Conservation (phyloP, 2,329 filamentous ascomycete genomes). For the Paecilomyces niveus region DNA sequence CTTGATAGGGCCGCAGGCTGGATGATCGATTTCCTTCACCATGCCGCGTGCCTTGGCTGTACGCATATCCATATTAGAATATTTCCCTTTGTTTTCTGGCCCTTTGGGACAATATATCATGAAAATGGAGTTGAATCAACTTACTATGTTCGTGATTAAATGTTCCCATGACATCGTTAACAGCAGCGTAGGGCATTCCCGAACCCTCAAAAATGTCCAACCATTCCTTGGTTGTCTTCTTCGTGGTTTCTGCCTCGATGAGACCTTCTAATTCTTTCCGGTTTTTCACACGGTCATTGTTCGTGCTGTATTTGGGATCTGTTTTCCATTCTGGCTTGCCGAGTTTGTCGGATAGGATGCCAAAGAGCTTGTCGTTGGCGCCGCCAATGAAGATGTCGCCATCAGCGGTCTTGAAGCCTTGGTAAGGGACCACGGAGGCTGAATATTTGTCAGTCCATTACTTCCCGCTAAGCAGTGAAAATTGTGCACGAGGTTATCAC, state of each 20-base stretch:
- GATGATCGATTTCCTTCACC: conserved; percentile 76
- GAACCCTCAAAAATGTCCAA: conserved; percentile 32
- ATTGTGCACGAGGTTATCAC: not conserved
- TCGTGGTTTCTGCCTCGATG: conserved; percentile 25
- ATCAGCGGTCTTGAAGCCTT: conserved; percentile 58
- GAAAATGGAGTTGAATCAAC: not conserved
- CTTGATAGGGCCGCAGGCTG: conserved; percentile 68
- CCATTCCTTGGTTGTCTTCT: conserved; percentile 37
- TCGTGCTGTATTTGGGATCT: conserved; percentile 54
- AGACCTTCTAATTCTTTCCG: conserved; percentile 29
- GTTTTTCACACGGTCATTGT: conserved; percentile 54
- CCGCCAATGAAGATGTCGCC: conserved; percentile 65
- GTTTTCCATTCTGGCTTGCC: conserved; percentile 54
- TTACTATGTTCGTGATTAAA: conserved; percentile 1
- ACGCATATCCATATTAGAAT: not conserved
- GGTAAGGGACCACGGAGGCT: conserved; percentile 38
- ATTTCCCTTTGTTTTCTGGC: not conserved
- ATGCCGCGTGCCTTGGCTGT: conserved; percentile 63
- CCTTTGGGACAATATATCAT: not conserved
- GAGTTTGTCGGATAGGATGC: conserved; percentile 55
- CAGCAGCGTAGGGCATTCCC: conserved; percentile 37
- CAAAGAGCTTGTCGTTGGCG: conserved; percentile 65
- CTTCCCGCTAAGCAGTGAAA: not conserved
- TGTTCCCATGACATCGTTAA: conserved; percentile 1
- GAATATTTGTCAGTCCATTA: not conserved